Evolutionary conservation across 148 eudicot species (phyloP), one percentile per base, ranked within the genome.

Genomic region (Camellia lanceoleosa): DNA sequence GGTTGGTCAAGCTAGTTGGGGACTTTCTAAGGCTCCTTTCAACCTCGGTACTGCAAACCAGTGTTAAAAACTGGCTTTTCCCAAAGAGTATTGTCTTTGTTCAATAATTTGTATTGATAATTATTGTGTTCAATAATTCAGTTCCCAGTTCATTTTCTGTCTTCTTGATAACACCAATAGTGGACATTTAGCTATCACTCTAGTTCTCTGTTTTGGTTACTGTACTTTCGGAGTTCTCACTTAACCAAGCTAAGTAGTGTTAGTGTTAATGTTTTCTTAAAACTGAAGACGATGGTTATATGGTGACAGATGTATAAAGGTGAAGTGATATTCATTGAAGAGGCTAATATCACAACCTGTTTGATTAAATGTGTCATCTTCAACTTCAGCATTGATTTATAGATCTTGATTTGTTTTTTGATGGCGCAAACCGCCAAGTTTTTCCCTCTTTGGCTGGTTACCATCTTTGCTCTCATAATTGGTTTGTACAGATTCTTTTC

Each of bases 321-420:
- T n/a, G 73, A 46, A 52, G 46, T 69, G 73, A 46, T 2, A 46
- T 68, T 44, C 69, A 49, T 38, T 41, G 71, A 16, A 68, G 71
- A 68, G 46, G 20, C 15, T 19, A 43, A 15, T 16, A 5, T 43
- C 52, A 16, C 51, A 68, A 10, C 51, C 52, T 11, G 2, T 68
- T 68, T 18, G 44, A 43, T 68, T 10, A 43, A 16, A 68, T 15
- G 20, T 68, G 3, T 68, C 52, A 14, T 68, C 71, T 68, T 2
- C 52, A 68, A 68, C 47, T 43, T 68, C n/a, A 43, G 72, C 52
- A 68, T 68, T 51, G 16, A 68, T 52, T 68, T 68, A 15, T n/a
- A 68, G 19, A 68, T 42, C 23, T 68, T 43, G 52, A 68, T 43
- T 43, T 68, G 72, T 43, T 68, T 10, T 47, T 43, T 47, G 51